phyloP scores from a whole-genome alignment of 441 rosid species.

The Gossypium davidsonii region DNA sequence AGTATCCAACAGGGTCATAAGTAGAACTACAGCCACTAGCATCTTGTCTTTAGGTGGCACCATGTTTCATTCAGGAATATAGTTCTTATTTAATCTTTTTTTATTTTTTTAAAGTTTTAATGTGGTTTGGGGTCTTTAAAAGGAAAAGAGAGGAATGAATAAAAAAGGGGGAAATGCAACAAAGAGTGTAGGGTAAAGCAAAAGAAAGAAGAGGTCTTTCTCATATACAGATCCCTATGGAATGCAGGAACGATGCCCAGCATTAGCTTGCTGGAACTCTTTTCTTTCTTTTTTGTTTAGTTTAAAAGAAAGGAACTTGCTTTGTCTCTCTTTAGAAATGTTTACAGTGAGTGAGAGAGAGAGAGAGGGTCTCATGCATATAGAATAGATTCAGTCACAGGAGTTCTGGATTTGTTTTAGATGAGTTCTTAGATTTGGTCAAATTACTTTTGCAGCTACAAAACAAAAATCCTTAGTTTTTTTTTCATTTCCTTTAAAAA shows the following conservation, averaged over 20 bases:
- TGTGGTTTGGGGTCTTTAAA: neutral
- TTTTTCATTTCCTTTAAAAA: neutral
- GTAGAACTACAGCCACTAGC: neutral
- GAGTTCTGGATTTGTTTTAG: constrained; percentile 29
- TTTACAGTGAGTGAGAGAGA: constrained; percentile 18
- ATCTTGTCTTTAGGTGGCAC: neutral
- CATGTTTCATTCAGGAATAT: neutral
- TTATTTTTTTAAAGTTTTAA: neutral
- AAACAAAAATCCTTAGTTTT: constrained; percentile 12
- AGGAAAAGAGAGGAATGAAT: neutral
- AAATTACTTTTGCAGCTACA: constrained; percentile 28
- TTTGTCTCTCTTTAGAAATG: constrained; percentile 38
- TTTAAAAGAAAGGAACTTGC: constrained; percentile 51
- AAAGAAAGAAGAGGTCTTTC: constrained; percentile 51
- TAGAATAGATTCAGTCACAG: constrained; percentile 42
- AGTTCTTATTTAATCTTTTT: neutral
- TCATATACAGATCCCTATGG: constrained; percentile 92
- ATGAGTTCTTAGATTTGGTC: constrained; percentile 35
- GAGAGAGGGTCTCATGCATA: constrained; percentile 2
- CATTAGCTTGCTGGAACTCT: constrained; percentile 61
- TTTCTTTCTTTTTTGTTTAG: constrained; percentile 68
- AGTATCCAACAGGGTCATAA: constrained; percentile 15
- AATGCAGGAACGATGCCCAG: constrained; percentile 48
- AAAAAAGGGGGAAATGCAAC: neutral
- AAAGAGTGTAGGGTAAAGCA: constrained; percentile 33